Evolutionary conservation across 345 rosid genomes (phyloP).

Genomic region (Fremontodendron californicum): DNA sequence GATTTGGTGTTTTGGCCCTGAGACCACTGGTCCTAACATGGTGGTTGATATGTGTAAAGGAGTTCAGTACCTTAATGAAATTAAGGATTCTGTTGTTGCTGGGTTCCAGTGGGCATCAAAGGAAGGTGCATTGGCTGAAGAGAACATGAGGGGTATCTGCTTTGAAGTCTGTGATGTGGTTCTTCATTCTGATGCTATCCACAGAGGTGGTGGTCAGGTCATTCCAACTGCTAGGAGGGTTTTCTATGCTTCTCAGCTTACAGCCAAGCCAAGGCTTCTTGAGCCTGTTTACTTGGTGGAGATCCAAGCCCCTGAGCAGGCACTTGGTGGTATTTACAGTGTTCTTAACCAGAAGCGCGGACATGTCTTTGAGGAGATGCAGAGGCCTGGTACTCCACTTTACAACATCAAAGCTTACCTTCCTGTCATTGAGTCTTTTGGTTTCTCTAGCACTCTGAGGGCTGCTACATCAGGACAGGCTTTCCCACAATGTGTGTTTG

Average conservation of each 20-base stretch:
- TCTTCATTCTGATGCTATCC: constrained; percentile 52
- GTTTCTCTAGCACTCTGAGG: constrained; percentile 47
- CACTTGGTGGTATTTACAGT: constrained; percentile 50
- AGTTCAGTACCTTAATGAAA: constrained; percentile 53
- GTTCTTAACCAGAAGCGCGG: no score
- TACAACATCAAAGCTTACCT: constrained; percentile 71
- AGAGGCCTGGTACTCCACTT: constrained; percentile 60
- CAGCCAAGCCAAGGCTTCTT: constrained; percentile 48
- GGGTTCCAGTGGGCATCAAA: constrained; percentile 60
- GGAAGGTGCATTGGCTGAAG: constrained; percentile 46
- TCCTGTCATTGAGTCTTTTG: no score
- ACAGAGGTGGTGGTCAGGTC: constrained; percentile 54
- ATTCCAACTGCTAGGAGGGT: constrained; percentile 58
- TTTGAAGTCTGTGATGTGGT: no score
- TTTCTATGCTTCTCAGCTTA: constrained; percentile 46
- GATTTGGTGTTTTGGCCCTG: constrained; percentile 58
- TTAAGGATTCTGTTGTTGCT: constrained; percentile 57
- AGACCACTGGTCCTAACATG: constrained; percentile 61
- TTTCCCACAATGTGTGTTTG: constrained; percentile 63
- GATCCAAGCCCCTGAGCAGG: constrained; percentile 51
- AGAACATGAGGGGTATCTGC: constrained; percentile 59
- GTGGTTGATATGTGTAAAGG: constrained; percentile 55
- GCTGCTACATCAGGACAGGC: constrained; percentile 66
- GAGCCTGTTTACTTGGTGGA: constrained; percentile 51
- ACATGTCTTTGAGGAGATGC: constrained; percentile 57